Base-by-base conservation (phyloP, 164 flowering plant genomes). In the Kalanchoe fedtschenkoi region DNA sequence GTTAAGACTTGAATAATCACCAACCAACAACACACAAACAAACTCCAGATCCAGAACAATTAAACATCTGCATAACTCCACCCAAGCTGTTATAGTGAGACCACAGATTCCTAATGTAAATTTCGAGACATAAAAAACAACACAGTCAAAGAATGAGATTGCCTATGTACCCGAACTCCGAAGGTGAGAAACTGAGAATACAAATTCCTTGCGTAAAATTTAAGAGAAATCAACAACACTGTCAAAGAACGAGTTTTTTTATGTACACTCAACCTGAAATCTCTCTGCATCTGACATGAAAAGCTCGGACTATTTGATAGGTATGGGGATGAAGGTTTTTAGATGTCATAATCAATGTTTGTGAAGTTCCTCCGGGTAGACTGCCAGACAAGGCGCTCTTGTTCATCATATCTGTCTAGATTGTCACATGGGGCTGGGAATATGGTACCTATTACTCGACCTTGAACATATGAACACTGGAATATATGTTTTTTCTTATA, bases 401-500 rank as follows among this genome's bases (percentile, higher is more conserved):
- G 74, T 73, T 89, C 96, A 37, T 93, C 80, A 30, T 89, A 93
- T 16, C 57, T 76, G 60, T 93, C 98, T 26, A 93, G 89, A 65
- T 90, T 89, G 43, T 80, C 90, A 34, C 98, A 93, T 1, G 97
- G 96, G 5, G 87, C 76, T 10, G 98, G 98, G 68, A 82, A 90
- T 61, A 89, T 65, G 44, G 84, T 62, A 17, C 98, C 97, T 10
- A 86, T 77, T 4, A 90, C 97, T 4, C 86, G 81, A 22, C 98
- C 98, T 59, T 86, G 75, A 37, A 93, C 92, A 62, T 61, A 88
- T 22, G 95, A 80, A 66, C 98, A 93, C 77, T 93, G 98, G 70
- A 93, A 93, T 19, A 88, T 81, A 43, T 84, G 98, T 70, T 89
- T 92, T 76, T 87, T 93, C 77, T 93, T 90, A 78, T 93, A 85